Conservation (phyloP, 805 yeast species). For the Wickerhamomyces queroliae region DNA sequence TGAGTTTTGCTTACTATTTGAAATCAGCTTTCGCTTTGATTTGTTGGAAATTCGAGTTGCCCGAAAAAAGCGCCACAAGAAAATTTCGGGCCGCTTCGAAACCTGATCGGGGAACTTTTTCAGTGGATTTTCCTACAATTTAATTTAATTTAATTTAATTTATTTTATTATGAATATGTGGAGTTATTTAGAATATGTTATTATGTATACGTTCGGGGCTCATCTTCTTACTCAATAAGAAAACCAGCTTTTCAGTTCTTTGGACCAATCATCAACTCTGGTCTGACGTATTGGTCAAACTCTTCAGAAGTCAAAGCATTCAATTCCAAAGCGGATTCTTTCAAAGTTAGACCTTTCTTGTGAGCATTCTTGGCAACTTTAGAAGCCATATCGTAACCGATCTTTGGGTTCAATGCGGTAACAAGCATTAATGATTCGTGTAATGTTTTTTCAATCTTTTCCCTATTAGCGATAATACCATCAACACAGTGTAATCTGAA, state of each 20-base stretch:
- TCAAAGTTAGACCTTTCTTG: slow-evolving; percentile 93
- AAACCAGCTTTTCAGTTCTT: slow-evolving; percentile 25
- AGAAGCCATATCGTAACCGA: slow-evolving; percentile 96
- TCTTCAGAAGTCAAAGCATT: slow-evolving; percentile 79
- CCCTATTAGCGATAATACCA: slow-evolving; percentile 85
- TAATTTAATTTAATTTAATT: too few relatives aligned
- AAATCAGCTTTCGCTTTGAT: too few relatives aligned
- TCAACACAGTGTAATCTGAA: slow-evolving; percentile 94
- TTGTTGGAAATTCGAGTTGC: too few relatives aligned
- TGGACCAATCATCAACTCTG: slow-evolving; percentile 98
- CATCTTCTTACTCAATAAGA: neutral
- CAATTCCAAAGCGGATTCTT: slow-evolving; percentile 90
- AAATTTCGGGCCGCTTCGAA: too few relatives aligned
- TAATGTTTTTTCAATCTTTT: slow-evolving; percentile 79
- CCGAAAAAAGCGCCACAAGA: too few relatives aligned
- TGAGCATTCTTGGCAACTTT: slow-evolving; percentile 99
- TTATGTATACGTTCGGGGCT: too few relatives aligned
- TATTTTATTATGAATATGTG: too few relatives aligned
- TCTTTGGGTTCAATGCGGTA: slow-evolving; percentile 97
- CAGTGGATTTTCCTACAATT: too few relatives aligned
- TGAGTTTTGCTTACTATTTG: too few relatives aligned
- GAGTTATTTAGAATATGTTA: too few relatives aligned
- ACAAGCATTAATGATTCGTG: slow-evolving; percentile 97
- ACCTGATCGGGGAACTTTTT: too few relatives aligned
- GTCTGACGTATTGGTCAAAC: slow-evolving; percentile 95